These are phyloP conservation scores for Podospora anserina DNA, from an alignment of 495 filamentous ascomycete genomes.

Conservation along the genomic window DNA sequence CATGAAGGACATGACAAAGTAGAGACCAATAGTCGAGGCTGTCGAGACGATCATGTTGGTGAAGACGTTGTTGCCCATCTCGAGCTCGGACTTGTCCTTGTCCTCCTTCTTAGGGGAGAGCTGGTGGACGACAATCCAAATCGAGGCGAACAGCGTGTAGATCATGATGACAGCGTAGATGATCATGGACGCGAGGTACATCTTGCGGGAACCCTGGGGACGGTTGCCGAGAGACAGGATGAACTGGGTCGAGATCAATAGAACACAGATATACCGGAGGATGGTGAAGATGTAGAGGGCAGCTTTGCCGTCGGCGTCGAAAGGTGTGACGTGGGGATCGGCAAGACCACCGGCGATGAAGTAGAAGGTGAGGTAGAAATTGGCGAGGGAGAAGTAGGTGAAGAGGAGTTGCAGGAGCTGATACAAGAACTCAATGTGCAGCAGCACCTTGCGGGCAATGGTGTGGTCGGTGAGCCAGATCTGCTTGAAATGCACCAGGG, in stretches of 20 bases:
- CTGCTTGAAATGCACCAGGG: conserved; percentile 88
- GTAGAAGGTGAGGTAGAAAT: conserved; percentile 98
- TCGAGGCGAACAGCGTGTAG: conserved; percentile 82
- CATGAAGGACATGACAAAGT: conserved; percentile 93
- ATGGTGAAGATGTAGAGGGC: conserved; percentile 82
- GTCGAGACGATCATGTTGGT: conserved; percentile 93
- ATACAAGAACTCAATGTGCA: conserved; percentile 96
- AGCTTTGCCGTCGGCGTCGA: conserved; percentile 65
- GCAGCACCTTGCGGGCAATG: conserved; percentile 76
- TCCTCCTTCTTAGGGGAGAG: conserved; percentile 51
- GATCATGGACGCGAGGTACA: conserved; percentile 84
- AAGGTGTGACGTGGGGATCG: conserved; percentile 78
- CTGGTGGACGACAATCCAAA: conserved; percentile 83
- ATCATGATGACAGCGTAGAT: conserved; percentile 91
- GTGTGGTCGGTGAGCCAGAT: conserved; percentile 95
- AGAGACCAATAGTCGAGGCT: conserved; percentile 83
- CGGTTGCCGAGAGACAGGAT: conserved; percentile 98
- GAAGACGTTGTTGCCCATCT: conserved; percentile 79
- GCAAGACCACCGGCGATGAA: conserved; percentile 95
- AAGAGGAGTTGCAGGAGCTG: conserved; percentile 88
- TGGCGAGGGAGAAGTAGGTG: conserved; percentile 96
- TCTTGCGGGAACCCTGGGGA: conserved; percentile 89
- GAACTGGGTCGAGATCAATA: conserved; percentile 36
- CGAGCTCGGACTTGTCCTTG: conserved; percentile 41
- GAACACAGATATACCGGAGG: conserved; percentile 62